Evolutionary conservation across 2,329 filamentous ascomycete genomes (phyloP), one percentile per base, ranked within the genome.

Genomic region (Apiospora marii): DNA sequence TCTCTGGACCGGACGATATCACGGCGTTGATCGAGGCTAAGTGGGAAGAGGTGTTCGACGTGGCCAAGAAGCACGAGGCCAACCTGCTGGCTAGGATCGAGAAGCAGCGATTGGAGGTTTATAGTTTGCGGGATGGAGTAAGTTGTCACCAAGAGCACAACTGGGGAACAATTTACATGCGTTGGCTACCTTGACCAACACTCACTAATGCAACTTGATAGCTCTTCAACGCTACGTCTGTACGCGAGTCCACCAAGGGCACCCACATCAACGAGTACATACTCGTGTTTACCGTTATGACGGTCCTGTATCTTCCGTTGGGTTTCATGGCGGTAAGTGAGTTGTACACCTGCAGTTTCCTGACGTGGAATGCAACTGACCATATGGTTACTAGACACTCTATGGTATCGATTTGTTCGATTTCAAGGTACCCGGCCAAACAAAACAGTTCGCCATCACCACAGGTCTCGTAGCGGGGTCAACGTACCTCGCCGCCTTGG

Each of bases 211-310:
- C 22, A 1, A n/a, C 27, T 4, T 6, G 4, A 27, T 27, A 67
- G 64, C 64, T 67, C 3, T 67, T 43, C 37, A 67, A 46, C 24
- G 64, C 64, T 4, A 68, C 64, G 0, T 46, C 37, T 12, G 37
- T 68, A 8, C 64, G 64, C 2, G 64, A 68, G 37, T 7, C 64
- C 5, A 68, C 64, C n/a, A 68, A 68, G 4, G 64, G 37, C 8
- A 68, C 64, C 2, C n/a, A 68, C 37, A 68, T 68, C n/a, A 68
- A 68, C 7, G 37, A 68, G 37, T 68, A 27, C n/a, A 68, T 68
- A 16, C 37, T 68, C 12, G 64, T 46, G 4, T 68, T 68, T 22
- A 68, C 64, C 22, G 43, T 68, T 1, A 46, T 68, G 24, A 68
- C 37, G n/a, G 24, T 68, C 1, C 7, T 68, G 6, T 68, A 68